Conservation (phyloP, 768 basidiomycete genomes). For the Lentinula raphanica region DNA sequence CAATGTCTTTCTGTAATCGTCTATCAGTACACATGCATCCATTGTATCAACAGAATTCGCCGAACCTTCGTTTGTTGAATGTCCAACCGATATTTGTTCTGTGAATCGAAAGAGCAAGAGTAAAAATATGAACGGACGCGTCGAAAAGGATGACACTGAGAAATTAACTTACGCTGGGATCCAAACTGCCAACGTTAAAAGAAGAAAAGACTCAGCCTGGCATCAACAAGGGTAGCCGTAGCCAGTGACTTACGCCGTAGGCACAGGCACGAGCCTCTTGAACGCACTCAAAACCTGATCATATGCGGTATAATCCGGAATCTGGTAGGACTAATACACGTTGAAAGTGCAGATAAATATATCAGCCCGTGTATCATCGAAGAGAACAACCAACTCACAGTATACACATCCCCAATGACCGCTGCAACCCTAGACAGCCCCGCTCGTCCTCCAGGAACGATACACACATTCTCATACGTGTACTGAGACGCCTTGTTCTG, state of each 20-base stretch:
- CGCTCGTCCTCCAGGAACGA: conserved; percentile 90
- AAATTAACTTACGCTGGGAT: neutral
- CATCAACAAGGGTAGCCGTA: too few relatives aligned
- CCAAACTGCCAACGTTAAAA: neutral
- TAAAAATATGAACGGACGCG: too few relatives aligned
- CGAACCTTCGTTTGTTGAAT: conserved; percentile 71
- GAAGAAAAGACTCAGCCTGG: neutral
- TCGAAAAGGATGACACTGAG: neutral
- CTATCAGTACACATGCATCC: neutral
- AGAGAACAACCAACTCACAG: conserved; percentile 35
- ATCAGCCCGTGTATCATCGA: neutral
- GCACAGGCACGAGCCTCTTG: conserved; percentile 85
- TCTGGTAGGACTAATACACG: conserved; percentile 69
- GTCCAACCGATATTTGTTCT: conserved; percentile 71
- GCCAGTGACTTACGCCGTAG: conserved; percentile 68
- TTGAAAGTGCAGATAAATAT: too few relatives aligned
- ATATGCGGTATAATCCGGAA: conserved; percentile 90
- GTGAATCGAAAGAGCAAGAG: neutral
- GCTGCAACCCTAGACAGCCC: conserved; percentile 89
- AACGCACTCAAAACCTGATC: conserved; percentile 83
- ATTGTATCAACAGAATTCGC: conserved; percentile 26
- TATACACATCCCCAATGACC: conserved; percentile 86
- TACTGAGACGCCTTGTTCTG: conserved; percentile 78
- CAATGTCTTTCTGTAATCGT: conserved; percentile 77
- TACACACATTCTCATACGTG: conserved; percentile 89